A percentile compares a stretch with the other conserved stretches of the same genome.
phyloP scores from a whole-genome alignment of 805 yeast genomes.

The Starmerella sirachaensis region DNA sequence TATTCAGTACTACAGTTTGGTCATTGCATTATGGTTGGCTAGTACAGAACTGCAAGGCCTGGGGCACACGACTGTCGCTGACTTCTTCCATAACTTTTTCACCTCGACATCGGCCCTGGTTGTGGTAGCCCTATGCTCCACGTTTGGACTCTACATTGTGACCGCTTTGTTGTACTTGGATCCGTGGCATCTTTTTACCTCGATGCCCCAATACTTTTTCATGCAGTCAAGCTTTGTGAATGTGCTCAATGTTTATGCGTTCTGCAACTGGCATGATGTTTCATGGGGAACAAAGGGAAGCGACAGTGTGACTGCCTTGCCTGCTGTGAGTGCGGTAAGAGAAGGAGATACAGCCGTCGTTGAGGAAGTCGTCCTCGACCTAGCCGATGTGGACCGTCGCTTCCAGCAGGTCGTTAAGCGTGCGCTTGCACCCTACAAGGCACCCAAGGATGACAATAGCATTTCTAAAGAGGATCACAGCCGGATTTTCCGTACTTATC shows the following conservation, averaged over 20 bases:
- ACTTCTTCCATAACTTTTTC: conserved; percentile 29
- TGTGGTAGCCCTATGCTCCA: conserved; percentile 48
- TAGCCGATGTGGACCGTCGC: conserved; percentile 43
- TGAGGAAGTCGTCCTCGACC: conserved; percentile 38
- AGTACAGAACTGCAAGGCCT: conserved; percentile 38
- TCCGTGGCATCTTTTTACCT: conserved; percentile 55
- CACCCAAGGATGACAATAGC: conserved; percentile 25
- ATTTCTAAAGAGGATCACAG: conserved; percentile 29
- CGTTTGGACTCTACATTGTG: conserved; percentile 49
- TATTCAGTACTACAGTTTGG: conserved; percentile 47
- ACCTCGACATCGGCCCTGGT: conserved; percentile 41
- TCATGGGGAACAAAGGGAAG: conserved; percentile 71
- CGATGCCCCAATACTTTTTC: conserved; percentile 33
- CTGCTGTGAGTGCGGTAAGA: conserved; percentile 39
- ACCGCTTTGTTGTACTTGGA: conserved; percentile 49
- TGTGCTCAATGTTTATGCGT: conserved; percentile 53
- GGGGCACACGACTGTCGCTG: conserved; percentile 20
- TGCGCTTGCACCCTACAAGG: conserved; percentile 40
- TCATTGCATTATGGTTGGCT: conserved; percentile 48
- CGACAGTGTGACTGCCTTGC: conserved; percentile 41
- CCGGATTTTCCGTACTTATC: conserved; percentile 33
- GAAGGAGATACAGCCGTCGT: conserved; percentile 45
- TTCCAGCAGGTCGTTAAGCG: conserved; percentile 38
- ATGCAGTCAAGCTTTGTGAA: conserved; percentile 31
- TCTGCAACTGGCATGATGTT: conserved; percentile 59